These are phyloP conservation scores for Ophiostoma ips DNA, from an alignment of 2,329 filamentous ascomycete species.

Conservation along the genomic window DNA sequence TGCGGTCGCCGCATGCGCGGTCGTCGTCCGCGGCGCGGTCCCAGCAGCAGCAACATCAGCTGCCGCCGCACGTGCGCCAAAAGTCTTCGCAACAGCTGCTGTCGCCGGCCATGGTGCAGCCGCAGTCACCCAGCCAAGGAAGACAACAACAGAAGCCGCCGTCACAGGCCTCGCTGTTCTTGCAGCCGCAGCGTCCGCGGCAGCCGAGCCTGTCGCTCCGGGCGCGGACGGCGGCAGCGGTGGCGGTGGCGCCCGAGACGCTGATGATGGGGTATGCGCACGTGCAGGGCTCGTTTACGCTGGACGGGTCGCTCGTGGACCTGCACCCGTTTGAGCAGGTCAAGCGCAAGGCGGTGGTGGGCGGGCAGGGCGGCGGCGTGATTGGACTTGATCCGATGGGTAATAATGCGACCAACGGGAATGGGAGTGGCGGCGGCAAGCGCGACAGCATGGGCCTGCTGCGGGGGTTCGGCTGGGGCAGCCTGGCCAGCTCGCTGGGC, in stretches of 20 bases:
- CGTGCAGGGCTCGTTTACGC: slow-evolving; percentile 76
- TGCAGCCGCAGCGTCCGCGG: slow-evolving; percentile 14
- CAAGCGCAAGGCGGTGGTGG: slow-evolving; percentile 83
- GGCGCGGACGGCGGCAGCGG: slow-evolving; percentile 2
- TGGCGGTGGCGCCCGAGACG: slow-evolving; percentile 46
- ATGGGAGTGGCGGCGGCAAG: slow-evolving; percentile 3
- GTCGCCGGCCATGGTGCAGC: slow-evolving; percentile 5
- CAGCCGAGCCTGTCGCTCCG: slow-evolving; percentile 24
- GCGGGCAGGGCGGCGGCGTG: slow-evolving; percentile 75
- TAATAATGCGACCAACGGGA: neutral
- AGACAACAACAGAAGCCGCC: neutral
- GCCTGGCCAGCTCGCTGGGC: slow-evolving; percentile 73
- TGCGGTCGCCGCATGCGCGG: no score
- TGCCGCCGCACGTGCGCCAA: slow-evolving; percentile 32
- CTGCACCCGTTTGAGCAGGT: slow-evolving; percentile 87
- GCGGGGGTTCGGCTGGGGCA: slow-evolving; percentile 68
- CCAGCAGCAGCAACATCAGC: slow-evolving; percentile 10
- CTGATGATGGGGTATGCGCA: slow-evolving; percentile 98
- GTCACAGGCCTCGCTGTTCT: slow-evolving; percentile 17
- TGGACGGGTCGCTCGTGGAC: slow-evolving; percentile 85
- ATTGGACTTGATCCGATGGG: slow-evolving; percentile 54
- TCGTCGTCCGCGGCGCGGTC: slow-evolving; percentile 44
- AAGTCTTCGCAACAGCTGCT: slow-evolving; percentile 21
- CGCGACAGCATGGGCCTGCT: slow-evolving; percentile 63
- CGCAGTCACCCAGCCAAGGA: neutral